These are phyloP conservation scores for Ustilago vetiveriae DNA, from an alignment of 1,284 basidiomycete species.

Conservation along the genomic window DNA sequence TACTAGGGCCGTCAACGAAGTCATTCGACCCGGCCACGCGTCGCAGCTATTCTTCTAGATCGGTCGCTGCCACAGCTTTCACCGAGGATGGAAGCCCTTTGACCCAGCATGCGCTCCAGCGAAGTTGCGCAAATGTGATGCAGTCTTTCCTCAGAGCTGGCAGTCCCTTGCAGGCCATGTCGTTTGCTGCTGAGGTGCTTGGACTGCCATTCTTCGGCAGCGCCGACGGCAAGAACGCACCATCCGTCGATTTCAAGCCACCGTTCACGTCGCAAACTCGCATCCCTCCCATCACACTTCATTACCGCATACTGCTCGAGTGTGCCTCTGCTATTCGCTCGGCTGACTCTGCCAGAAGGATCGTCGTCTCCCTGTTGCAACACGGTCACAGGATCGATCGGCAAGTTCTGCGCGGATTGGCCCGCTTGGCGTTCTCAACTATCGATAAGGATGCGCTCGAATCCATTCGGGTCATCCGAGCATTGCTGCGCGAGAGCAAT, in stretches of 20 bases:
- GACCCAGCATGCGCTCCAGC: constrained; percentile 7
- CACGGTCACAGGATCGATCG: constrained; percentile 17
- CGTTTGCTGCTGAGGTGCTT: constrained; percentile 24
- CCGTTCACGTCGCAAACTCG: background rate
- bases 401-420: constrained; percentile 19
- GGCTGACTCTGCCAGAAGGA: constrained; percentile 13
- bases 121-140: constrained; percentile 21
- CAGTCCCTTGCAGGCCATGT: constrained; percentile 24
- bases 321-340: constrained; percentile 22
- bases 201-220: constrained; percentile 28
- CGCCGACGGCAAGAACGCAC: constrained; percentile 4
- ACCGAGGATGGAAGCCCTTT: background rate
- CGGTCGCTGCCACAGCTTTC: background rate
- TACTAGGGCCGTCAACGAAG: background rate
- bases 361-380: constrained; percentile 26
- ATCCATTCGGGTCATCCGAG: constrained; percentile 18
- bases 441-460: constrained; percentile 37
- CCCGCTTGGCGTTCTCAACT: constrained; percentile 27
- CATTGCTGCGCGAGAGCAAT: background rate
- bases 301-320: constrained; percentile 39
- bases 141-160: constrained; percentile 15
- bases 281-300: constrained; percentile 12
- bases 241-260: constrained; percentile 5
- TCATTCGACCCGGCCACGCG: background rate
- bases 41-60: constrained; percentile 16